Conservation (phyloP, 352 stramenopile genomes). For the Phytopythium montanum region DNA sequence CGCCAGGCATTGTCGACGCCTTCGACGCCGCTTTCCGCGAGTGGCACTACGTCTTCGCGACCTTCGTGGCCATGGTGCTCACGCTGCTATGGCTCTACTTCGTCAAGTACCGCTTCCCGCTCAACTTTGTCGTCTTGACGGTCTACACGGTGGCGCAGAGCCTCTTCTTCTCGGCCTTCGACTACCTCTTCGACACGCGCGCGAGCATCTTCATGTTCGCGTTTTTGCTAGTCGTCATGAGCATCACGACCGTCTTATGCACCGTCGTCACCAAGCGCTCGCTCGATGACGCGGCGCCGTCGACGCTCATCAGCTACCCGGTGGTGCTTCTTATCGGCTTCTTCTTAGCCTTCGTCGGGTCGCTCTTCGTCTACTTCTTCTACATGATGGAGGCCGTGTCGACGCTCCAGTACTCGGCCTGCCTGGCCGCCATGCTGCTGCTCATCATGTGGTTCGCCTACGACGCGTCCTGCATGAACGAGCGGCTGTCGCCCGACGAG, state of each 20-base stretch:
- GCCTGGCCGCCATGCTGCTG: constrained; percentile 47
- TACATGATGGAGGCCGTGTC: constrained; percentile 53
- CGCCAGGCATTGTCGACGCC: constrained; percentile 16
- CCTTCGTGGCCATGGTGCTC: constrained; percentile 49
- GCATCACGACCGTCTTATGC: constrained; percentile 50
- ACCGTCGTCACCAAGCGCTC: constrained; percentile 42
- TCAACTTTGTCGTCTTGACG: constrained; percentile 64
- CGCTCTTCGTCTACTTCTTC: constrained; percentile 58
- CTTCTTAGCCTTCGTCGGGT: constrained; percentile 49
- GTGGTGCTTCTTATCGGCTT: constrained; percentile 49
- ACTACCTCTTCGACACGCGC: constrained; percentile 53
- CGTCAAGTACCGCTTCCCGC: constrained; percentile 65
- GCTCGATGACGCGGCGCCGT: constrained; percentile 22
- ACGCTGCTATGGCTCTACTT: constrained; percentile 67
- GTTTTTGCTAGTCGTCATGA: constrained; percentile 62
- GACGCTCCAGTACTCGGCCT: constrained; percentile 45
- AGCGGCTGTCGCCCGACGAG: constrained; percentile 67
- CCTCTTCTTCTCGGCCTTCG: constrained; percentile 52
- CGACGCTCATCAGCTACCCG: constrained; percentile 55
- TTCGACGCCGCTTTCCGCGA: constrained; percentile 28
- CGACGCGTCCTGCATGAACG: constrained; percentile 76
- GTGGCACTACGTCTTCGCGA: constrained; percentile 50
- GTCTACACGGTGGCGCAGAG: constrained; percentile 61
- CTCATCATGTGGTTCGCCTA: constrained; percentile 84
- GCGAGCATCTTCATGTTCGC: constrained; percentile 63